Evolutionary conservation across 2,329 filamentous ascomycete genomes (phyloP).

Genomic region (Diplodia mutila): DNA sequence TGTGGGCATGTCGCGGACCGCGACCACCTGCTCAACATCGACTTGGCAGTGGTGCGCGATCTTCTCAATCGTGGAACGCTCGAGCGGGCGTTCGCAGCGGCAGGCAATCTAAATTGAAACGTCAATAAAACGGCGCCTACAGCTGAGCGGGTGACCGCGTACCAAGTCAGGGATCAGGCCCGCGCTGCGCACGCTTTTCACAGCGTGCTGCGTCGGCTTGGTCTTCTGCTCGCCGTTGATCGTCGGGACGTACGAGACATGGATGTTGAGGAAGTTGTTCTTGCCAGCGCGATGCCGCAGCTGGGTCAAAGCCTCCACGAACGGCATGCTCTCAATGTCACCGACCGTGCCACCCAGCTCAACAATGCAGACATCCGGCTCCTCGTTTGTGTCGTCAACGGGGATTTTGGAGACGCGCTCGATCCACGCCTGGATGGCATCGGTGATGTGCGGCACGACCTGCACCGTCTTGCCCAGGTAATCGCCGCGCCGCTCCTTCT

Average conservation of each 20-base stretch:
- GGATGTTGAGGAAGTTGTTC: conserved; percentile 84
- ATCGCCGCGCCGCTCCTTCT: conserved; percentile 70
- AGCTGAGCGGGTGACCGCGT: conserved; percentile 33
- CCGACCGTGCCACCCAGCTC: conserved; percentile 71
- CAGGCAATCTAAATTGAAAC: conserved; percentile 73
- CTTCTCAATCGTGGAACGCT: conserved; percentile 76
- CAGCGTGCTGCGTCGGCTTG: conserved; percentile 92
- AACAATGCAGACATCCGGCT: conserved; percentile 91
- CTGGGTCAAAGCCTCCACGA: conserved; percentile 84
- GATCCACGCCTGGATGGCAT: conserved; percentile 92
- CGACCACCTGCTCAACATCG: conserved; percentile 80
- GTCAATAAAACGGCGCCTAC: conserved; percentile 22
- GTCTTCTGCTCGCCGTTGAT: conserved; percentile 84
- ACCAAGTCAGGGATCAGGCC: conserved; percentile 67
- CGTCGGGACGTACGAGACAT: conserved; percentile 85
- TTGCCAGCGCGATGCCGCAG: conserved; percentile 72
- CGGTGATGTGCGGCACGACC: conserved; percentile 89
- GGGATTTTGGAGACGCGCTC: conserved; percentile 82
- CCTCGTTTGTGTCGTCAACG: conserved; percentile 79
- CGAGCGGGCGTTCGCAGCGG: conserved; percentile 79
- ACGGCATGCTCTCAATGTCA: conserved; percentile 86
- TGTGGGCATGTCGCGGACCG: conserved; percentile 83
- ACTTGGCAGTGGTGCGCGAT: conserved; percentile 90
- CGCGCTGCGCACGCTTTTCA: conserved; percentile 80
- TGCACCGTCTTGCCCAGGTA: conserved; percentile 90